A percentile compares a stretch with the other conserved stretches of the same genome.
Evolutionary conservation across 140 eudicot species (phyloP).

Genomic region (Cichorium intybus): DNA sequence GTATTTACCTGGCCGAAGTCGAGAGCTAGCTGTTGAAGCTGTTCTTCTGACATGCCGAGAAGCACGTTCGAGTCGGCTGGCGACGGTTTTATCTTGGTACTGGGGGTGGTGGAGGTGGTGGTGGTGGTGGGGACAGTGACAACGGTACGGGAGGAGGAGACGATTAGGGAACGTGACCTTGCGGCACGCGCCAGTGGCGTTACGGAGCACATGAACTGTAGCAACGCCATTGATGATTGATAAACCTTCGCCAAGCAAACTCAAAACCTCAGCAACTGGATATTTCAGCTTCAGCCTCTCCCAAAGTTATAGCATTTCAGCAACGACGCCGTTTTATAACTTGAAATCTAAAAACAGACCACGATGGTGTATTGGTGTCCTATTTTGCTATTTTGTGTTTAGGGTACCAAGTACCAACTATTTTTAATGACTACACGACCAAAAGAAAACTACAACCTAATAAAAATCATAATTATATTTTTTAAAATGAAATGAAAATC

Average conservation of each 20-base stretch:
- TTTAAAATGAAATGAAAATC: too few relatives aligned
- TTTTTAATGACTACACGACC: too few relatives aligned
- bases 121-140: conserved; percentile 29
- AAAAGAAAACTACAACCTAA: too few relatives aligned
- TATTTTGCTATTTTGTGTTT: too few relatives aligned
- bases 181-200: conserved; percentile 63
- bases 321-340: conserved; percentile 13
- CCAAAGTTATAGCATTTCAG: neutral
- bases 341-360: neutral
- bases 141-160: conserved; percentile 35
- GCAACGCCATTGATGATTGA: conserved; percentile 47
- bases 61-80: conserved; percentile 54
- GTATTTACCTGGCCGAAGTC: conserved; percentile 73
- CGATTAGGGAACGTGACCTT: conserved; percentile 51
- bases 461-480: too few relatives aligned
- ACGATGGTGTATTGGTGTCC: too few relatives aligned
- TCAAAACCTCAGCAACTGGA: conserved; percentile 20
- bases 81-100: conserved; percentile 14
- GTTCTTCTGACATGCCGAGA: conserved; percentile 92
- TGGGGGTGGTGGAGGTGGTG: conserved; percentile 26
- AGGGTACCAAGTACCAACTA: too few relatives aligned
- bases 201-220: conserved; percentile 49
- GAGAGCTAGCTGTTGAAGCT: conserved; percentile 82
- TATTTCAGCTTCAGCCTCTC: conserved; percentile 16
- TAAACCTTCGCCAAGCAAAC: conserved; percentile 21